These are phyloP conservation scores for Globisporangium barbulae DNA, from an alignment of 352 stramenopile genomes.

Conservation along the genomic window DNA sequence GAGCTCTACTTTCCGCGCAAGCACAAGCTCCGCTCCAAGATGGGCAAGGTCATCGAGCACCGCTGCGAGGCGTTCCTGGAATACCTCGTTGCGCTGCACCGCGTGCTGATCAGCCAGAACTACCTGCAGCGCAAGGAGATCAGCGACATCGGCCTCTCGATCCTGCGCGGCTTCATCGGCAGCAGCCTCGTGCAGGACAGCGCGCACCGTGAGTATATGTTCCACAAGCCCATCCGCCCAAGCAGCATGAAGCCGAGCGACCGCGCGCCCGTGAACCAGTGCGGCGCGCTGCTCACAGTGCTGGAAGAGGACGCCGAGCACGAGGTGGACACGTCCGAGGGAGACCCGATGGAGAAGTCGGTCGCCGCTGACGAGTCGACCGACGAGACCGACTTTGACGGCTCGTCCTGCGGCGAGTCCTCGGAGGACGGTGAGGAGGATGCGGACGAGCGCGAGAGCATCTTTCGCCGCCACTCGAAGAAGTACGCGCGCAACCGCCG, in stretches of 20 bases:
- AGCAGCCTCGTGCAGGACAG: conserved; percentile 52
- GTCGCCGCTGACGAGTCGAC: conserved; percentile 25
- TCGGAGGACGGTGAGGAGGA: conserved; percentile 38
- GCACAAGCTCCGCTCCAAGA: conserved; percentile 54
- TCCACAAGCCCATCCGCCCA: conserved; percentile 49
- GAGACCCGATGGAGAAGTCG: conserved; percentile 12
- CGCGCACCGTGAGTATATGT: conserved; percentile 53
- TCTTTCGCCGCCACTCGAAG: conserved; percentile 45
- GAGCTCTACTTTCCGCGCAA: conserved; percentile 74
- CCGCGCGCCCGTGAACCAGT: conserved; percentile 55
- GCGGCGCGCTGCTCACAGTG: conserved; percentile 54
- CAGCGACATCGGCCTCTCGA: conserved; percentile 55
- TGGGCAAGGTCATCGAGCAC: conserved; percentile 53
- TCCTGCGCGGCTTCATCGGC: conserved; percentile 66
- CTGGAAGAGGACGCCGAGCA: conserved; percentile 50
- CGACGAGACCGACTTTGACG: conserved; percentile 29
- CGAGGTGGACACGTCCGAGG: conserved; percentile 21
- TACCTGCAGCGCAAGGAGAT: conserved; percentile 57
- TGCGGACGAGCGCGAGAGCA: conserved; percentile 34
- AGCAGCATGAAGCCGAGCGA: conserved; percentile 39
- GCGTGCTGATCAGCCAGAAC: conserved; percentile 57
- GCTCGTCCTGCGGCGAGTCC: conserved; percentile 29
- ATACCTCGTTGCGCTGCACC: conserved; percentile 58
- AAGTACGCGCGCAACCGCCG: conserved; percentile 61
- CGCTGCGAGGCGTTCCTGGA: conserved; percentile 63